Percentiles rank a stretch among this genome's conserved stretches.
These are phyloP conservation scores for Botrytis porri DNA, from an alignment of 2,329 filamentous ascomycete species.

Conservation along the genomic window DNA sequence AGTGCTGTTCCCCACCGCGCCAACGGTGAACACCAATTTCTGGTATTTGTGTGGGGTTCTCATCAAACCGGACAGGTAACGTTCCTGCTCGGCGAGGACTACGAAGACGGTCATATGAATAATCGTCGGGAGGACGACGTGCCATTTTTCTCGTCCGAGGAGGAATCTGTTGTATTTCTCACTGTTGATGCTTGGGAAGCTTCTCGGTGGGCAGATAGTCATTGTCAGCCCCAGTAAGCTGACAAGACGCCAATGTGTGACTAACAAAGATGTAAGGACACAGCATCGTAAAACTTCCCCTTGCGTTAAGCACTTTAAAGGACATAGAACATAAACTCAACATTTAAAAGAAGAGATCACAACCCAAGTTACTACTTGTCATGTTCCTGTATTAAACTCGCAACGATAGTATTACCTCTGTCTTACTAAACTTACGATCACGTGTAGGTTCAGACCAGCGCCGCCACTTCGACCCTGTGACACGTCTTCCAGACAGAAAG, in stretches of 20 bases:
- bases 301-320: background rate
- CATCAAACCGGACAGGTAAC: conserved; percentile 4
- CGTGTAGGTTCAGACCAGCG: background rate
- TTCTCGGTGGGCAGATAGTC: background rate
- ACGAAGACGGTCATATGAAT: background rate
- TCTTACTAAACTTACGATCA: background rate
- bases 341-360: background rate
- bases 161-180: background rate
- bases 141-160: background rate
- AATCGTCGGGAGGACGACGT: background rate
- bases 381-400: background rate
- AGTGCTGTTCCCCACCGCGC: background rate
- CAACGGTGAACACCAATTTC: background rate
- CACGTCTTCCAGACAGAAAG: background rate
- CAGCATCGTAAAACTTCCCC: background rate
- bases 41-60: background rate
- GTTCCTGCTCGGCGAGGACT: conserved; percentile 6
- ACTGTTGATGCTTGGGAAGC: background rate
- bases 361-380: background rate
- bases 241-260: conserved; percentile 2
- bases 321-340: background rate
- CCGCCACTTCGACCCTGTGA: background rate
- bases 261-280: background rate
- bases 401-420: background rate
- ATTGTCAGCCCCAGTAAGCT: conserved; percentile 12